Conservation (phyloP, 768 basidiomycete species). For the Nidularia pulvinata region DNA sequence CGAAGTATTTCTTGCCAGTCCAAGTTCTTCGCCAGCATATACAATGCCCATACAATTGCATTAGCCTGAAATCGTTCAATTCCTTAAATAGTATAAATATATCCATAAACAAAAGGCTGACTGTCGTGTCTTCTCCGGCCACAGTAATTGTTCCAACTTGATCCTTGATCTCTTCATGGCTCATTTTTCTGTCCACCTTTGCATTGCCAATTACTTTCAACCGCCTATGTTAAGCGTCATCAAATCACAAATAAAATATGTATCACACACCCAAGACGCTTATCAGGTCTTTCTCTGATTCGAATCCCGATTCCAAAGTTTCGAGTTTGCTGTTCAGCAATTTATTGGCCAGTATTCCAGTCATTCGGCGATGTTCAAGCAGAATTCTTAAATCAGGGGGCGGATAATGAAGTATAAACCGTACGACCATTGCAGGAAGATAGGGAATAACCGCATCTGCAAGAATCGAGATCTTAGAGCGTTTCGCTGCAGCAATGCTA, state of each 20-base stretch:
- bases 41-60: neutral
- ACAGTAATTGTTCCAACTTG: neutral
- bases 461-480: neutral
- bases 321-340: neutral
- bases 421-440: neutral
- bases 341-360: neutral
- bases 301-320: neutral
- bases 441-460: neutral
- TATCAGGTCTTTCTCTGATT: neutral
- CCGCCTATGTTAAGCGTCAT: too few species aligned
- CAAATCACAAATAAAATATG: too few species aligned
- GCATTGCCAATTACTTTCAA: too few species aligned
- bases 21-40: neutral
- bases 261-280: neutral
- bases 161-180: neutral
- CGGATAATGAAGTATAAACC: neutral
- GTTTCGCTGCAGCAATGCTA: neutral
- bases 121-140: neutral
- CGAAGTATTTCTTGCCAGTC: neutral
- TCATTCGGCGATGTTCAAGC: neutral
- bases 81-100: neutral
- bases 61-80: neutral
- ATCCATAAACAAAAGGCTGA: neutral
- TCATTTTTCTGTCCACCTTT: neutral
- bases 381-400: neutral